phyloP scores from a whole-genome alignment of 2,329 filamentous ascomycete genomes.

The Trichoderma sp. region DNA sequence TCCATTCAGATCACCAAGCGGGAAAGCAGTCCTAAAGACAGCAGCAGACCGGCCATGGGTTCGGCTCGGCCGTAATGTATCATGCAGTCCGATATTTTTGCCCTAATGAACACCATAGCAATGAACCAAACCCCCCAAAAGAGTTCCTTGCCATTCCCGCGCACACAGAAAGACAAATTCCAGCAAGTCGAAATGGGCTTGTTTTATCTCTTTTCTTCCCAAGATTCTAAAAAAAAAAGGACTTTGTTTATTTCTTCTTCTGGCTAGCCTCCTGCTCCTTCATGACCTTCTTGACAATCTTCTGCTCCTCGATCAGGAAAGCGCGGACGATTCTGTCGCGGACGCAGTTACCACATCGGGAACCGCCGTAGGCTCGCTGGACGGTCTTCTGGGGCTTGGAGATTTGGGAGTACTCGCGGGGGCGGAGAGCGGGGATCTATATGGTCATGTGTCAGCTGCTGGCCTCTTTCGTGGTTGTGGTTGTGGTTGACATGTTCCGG shows the following conservation, averaged over 20 bases:
- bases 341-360: conserved; percentile 97
- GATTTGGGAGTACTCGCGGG: conserved; percentile 95
- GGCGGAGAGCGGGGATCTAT: conserved; percentile 92
- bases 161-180: conserved; percentile 40
- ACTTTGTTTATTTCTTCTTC: conserved; percentile 66
- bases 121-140: conserved; percentile 47
- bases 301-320: conserved; percentile 99
- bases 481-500: not conserved
- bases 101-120: conserved; percentile 57
- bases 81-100: conserved; percentile 51
- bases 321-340: conserved; percentile 97
- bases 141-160: conserved; percentile 39
- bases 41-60: conserved; percentile 47
- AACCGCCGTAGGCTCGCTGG: conserved; percentile 96
- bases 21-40: conserved; percentile 47
- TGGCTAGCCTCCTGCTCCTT: conserved; percentile 88
- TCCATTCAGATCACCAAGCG: conserved; percentile 50
- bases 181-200: conserved; percentile 35
- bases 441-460: conserved; percentile 26
- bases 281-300: conserved; percentile 99
- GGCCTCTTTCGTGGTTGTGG: not conserved
- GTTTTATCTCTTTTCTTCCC: conserved; percentile 12
- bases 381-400: conserved; percentile 99
- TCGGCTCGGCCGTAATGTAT: conserved; percentile 42
- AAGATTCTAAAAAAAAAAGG: not conserved